These are phyloP conservation scores for Psidium guajava DNA, from an alignment of 345 rosid species.

Conservation along the genomic window DNA sequence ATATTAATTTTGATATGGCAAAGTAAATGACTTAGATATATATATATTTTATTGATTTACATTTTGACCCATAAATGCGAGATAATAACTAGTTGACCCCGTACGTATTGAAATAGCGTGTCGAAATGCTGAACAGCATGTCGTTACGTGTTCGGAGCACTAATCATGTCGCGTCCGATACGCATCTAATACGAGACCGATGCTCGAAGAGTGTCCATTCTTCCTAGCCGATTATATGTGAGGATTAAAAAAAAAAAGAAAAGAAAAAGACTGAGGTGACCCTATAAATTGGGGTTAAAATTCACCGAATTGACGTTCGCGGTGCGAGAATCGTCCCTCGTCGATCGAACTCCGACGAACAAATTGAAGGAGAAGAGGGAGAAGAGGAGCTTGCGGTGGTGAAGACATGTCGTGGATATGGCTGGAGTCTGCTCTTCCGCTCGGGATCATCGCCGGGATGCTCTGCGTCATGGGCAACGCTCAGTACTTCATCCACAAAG, in stretches of 20 bases:
- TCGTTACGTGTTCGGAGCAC: no score
- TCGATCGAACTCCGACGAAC: not conserved
- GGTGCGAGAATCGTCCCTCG: not conserved
- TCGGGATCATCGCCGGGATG: constrained; percentile 94
- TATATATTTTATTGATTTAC: no score
- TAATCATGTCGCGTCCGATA: no score
- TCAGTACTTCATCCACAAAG: constrained; percentile 86
- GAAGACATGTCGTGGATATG: constrained; percentile 44
- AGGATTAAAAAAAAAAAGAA: not conserved
- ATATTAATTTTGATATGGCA: no score
- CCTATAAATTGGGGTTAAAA: not conserved
- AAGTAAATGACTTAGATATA: no score
- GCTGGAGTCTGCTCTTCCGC: constrained; percentile 81
- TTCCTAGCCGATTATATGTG: not conserved
- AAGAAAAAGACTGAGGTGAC: not conserved
- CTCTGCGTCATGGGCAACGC: constrained; percentile 74
- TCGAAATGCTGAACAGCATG: no score
- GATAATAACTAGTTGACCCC: no score
- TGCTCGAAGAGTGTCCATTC: no score
- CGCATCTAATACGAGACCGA: no score
- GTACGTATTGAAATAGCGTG: no score
- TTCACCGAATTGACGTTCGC: not conserved
- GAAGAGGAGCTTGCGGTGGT: not conserved
- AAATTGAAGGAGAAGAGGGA: no score
- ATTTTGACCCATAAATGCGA: no score